Evolutionary conservation across 192 early-diverging fungal species (phyloP), one percentile per base, ranked within the genome.

Genomic region (Chytriomyces sp.): DNA sequence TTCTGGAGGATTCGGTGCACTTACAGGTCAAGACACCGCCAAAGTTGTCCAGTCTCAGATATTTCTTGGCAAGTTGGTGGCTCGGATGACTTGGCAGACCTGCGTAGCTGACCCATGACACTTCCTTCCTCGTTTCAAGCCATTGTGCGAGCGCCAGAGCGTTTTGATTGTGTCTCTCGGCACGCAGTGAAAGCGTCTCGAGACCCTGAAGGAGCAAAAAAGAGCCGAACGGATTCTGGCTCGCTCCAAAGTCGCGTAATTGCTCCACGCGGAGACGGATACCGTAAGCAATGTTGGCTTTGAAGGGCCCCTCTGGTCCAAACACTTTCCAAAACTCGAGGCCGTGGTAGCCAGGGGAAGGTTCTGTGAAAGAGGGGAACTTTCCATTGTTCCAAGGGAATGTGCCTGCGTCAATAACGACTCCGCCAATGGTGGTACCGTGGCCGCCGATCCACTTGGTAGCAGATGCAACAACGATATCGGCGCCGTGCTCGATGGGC

Each of bases 371-470:
- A 30, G 77, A 80, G 7, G 93, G 92, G 87, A 95, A 98, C 32
- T 85, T 82, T 64, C 92, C 94, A 77, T 93, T 95, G 78, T 88
- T 89, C 94, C 93, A 96, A 14, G 75, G 76, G 83, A 98, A 98
- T 4, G 87, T 93, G 32, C 96, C 94, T 26, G 85, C 82, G 68
- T 98, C 96, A 52, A 98, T 73, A 22, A 96, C 88, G 53, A 95
- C 89, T 39, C 94, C 96, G 55, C 96, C 96, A 70, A 98, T 89
- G 30, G 93, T 93, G 33, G 88, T 95, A 39, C 96, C 96, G 78
- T 98, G 96, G 22, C 96, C 82, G 69, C 84, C 82, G 31, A 83
- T 82, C 96, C 96, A 98, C 83, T 98, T 98, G 37, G 94, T 98
- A 14, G 96, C 94, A 38, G 92, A 94, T 57, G 91, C 90, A 19